Evolutionary conservation across 2,329 filamentous ascomycete species (phyloP).

Genomic region (Phaeomoniella chlamydospora): DNA sequence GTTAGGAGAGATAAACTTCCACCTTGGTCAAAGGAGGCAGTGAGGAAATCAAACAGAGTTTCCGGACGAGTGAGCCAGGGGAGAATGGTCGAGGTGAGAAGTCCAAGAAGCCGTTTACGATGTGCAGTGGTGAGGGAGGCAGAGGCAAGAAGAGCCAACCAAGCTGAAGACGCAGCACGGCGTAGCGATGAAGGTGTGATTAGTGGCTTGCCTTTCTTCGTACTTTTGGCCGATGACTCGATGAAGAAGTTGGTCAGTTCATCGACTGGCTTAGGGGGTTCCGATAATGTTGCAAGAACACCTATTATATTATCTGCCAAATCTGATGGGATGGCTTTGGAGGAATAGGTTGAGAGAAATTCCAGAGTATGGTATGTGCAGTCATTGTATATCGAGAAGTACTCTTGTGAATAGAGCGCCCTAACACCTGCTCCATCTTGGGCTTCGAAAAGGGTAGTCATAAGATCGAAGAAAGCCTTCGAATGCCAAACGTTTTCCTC

Average conservation of each 20-base stretch:
- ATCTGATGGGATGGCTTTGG: conserved; percentile 3
- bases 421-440: neutral
- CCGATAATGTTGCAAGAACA: conserved; percentile 40
- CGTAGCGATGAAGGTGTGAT: conserved; percentile 58
- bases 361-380: conserved; percentile 68
- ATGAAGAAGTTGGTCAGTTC: conserved; percentile 56
- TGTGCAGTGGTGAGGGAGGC: neutral
- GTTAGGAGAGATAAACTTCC: conserved; percentile 71
- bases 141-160: conserved; percentile 58
- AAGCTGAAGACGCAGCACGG: conserved; percentile 70
- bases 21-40: conserved; percentile 79
- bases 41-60: conserved; percentile 87
- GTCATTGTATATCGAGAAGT: conserved; percentile 67
- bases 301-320: conserved; percentile 21
- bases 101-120: neutral
- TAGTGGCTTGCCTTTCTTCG: conserved; percentile 31
- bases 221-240: conserved; percentile 17
- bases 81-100: conserved; percentile 20
- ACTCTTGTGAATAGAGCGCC: conserved; percentile 45
- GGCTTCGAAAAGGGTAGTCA: neutral
- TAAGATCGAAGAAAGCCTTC: neutral
- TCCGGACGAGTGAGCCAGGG: conserved; percentile 49
- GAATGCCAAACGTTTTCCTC: conserved; percentile 1
- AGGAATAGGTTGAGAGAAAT: conserved; percentile 1
- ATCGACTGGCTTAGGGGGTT: conserved; percentile 51